Conservation (phyloP, 768 basidiomycete genomes). For the Auriscalpium vulgare region DNA sequence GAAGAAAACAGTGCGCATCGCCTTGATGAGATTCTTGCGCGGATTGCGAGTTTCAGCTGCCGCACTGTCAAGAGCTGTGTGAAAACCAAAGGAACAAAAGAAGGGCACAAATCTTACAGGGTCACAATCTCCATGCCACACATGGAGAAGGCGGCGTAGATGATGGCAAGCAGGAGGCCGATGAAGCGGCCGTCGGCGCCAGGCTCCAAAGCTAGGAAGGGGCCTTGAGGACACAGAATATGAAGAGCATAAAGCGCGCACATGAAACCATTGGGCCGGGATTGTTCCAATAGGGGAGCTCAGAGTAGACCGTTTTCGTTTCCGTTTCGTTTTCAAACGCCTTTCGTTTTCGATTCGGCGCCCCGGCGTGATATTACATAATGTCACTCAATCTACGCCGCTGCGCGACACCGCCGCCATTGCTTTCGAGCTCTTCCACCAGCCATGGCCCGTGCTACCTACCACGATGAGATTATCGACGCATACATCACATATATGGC, state of each 20-base stretch:
- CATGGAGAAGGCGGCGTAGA: conserved; percentile 13
- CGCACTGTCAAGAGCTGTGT: conserved; percentile 1
- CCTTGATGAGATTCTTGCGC: conserved; percentile 7
- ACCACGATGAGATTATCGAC: no score
- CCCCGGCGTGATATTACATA: no score
- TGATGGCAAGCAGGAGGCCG: conserved; percentile 12
- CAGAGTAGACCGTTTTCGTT: no score
- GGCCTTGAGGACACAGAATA: not conserved
- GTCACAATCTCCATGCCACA: conserved; percentile 15
- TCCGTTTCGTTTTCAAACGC: no score
- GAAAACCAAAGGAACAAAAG: not conserved
- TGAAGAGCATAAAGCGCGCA: not conserved
- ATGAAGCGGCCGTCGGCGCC: conserved; percentile 12
- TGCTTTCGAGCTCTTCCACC: no score
- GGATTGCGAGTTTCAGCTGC: conserved; percentile 16
- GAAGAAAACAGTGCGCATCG: conserved; percentile 15
- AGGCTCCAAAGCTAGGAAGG: conserved; percentile 8
- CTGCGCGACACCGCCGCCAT: no score
- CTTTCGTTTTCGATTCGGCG: no score
- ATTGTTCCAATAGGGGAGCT: no score
- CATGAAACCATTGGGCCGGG: conserved; percentile 13
- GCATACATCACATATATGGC: no score
- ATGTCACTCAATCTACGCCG: no score
- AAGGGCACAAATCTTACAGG: conserved; percentile 1
- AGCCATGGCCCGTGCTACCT: no score